Percentiles rank a stretch among this genome's conserved stretches.
Conservation (phyloP, 768 basidiomycete species). For the Peribolospora baueri region DNA sequence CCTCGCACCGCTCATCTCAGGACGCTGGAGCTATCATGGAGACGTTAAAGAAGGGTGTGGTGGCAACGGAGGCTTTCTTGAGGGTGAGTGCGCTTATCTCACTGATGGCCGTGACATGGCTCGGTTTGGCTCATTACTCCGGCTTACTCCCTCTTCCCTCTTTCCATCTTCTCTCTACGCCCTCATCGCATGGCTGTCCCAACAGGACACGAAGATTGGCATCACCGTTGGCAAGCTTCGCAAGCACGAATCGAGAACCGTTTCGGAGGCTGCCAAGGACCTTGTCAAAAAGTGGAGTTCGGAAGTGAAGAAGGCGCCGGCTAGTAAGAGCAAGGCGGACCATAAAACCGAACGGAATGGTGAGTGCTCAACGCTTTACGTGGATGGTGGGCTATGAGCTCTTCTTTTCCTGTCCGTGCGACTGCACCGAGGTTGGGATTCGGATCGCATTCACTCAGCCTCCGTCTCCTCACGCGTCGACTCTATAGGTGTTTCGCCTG, state of each 20-base stretch:
- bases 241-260: slow-evolving; percentile 40
- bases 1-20: not conserved
- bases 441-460: too few relatives aligned
- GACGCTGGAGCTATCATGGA: slow-evolving; percentile 8
- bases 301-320: too few relatives aligned
- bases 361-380: not conserved
- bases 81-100: slow-evolving; percentile 6
- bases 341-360: not conserved
- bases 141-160: not conserved
- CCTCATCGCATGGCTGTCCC: not conserved
- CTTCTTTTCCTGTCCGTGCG: too few relatives aligned
- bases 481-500: not conserved
- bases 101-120: not conserved
- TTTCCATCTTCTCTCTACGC: not conserved
- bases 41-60: slow-evolving; percentile 10
- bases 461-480: too few relatives aligned
- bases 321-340: not conserved
- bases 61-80: slow-evolving; percentile 14
- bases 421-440: too few relatives aligned
- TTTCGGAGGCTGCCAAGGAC: slow-evolving; percentile 65
- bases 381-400: not conserved
- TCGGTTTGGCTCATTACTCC: not conserved
- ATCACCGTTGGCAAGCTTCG: slow-evolving; percentile 79
- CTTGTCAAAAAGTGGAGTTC: slow-evolving; percentile 39
- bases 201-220: slow-evolving; percentile 75